phyloP scores from a whole-genome alignment of 768 basidiomycete species.

The Daedalea quercina region DNA sequence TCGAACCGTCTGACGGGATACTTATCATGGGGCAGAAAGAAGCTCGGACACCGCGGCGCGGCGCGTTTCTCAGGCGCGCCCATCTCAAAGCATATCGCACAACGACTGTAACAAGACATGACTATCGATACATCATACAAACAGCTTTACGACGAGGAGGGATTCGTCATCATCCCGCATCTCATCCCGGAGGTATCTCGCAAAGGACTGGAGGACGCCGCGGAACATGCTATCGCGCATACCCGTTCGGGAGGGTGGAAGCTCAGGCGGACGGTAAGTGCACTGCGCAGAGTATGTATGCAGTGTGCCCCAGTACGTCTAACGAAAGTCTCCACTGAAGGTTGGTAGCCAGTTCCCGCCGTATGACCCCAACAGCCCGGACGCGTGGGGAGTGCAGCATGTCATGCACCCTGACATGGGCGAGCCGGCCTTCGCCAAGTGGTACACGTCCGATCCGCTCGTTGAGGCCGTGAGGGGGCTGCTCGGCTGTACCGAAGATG shows the following conservation, averaged over 20 bases:
- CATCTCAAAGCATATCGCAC: not conserved
- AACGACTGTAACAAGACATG: not conserved
- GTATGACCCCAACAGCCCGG: conserved; percentile 47
- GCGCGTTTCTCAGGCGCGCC: too few species aligned
- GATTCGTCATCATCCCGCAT: conserved; percentile 56
- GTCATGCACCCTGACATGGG: conserved; percentile 71
- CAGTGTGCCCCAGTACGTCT: not conserved
- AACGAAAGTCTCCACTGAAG: not conserved
- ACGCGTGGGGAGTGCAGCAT: conserved; percentile 80
- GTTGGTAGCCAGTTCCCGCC: conserved; percentile 78
- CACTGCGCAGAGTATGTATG: not conserved
- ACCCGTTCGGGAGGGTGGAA: conserved; percentile 61
- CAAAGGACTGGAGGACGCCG: conserved; percentile 39
- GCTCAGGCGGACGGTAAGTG: conserved; percentile 45
- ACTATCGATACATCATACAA: conserved; percentile 25
- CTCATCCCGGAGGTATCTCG: conserved; percentile 41
- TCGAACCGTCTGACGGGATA: too few species aligned
- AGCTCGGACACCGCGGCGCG: not conserved
- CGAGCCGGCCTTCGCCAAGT: conserved; percentile 52
- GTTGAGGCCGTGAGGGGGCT: conserved; percentile 37
- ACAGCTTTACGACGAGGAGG: conserved; percentile 49
- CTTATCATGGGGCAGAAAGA: not conserved
- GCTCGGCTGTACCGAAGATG: conserved; percentile 47
- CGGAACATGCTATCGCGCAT: conserved; percentile 39
- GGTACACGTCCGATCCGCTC: conserved; percentile 58